Percentiles rank a stretch among this genome's conserved stretches.
Evolutionary conservation across 2,329 filamentous ascomycete species (phyloP).

Genomic region (Trichoderma afroharzianum): DNA sequence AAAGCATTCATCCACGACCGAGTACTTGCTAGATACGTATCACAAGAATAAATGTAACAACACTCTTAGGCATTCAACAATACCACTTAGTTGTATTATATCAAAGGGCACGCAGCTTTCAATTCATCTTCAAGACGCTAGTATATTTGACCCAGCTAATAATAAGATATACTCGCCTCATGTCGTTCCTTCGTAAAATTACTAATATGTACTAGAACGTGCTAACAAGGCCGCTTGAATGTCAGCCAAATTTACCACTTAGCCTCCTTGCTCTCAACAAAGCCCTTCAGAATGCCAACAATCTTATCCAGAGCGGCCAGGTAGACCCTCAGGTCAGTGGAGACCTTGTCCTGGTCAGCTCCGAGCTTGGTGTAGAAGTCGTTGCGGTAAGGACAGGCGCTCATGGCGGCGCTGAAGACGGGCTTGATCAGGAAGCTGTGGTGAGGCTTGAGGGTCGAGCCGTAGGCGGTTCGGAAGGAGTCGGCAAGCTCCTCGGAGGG

Average conservation of each 20-base stretch:
- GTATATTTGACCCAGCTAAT: background rate
- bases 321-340: constrained; percentile 64
- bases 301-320: constrained; percentile 73
- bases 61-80: background rate
- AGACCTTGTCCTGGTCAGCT: constrained; percentile 59
- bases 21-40: background rate
- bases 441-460: constrained; percentile 82
- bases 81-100: background rate
- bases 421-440: constrained; percentile 89
- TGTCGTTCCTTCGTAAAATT: constrained; percentile 6
- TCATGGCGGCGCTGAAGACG: constrained; percentile 90
- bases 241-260: constrained; percentile 46
- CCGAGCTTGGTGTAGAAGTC: constrained; percentile 91
- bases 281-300: constrained; percentile 68
- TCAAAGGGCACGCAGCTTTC: background rate
- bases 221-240: background rate
- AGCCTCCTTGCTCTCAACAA: constrained; percentile 53
- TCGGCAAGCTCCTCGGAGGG: constrained; percentile 70
- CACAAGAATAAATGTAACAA: background rate
- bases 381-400: constrained; percentile 85
- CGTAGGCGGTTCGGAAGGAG: constrained; percentile 86
- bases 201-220: constrained; percentile 5
- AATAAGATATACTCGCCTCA: background rate
- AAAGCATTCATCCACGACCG: background rate
- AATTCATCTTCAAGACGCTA: background rate